Percentiles rank a stretch among this genome's conserved stretches.
Evolutionary conservation across 176 grass and related monocot species (phyloP).

Genomic region (Oryza rufipogon): DNA sequence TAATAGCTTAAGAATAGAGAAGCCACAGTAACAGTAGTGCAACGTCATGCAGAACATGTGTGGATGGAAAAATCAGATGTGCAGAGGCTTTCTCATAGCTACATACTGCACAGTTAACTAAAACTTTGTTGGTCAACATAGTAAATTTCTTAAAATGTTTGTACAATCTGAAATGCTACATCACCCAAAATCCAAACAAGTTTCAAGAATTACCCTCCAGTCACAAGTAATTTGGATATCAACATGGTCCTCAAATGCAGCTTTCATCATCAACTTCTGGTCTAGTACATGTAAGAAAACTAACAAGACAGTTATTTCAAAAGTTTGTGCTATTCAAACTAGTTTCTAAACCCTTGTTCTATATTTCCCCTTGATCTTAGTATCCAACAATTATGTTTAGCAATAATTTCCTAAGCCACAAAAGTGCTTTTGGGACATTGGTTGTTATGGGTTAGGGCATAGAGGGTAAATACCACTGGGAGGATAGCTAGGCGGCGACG

Average conservation of each 20-base stretch:
- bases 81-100: not conserved
- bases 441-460: too few relatives aligned
- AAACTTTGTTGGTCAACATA: not conserved
- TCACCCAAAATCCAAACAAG: not conserved
- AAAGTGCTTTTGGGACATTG: not conserved
- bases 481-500: too few relatives aligned
- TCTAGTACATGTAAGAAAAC: not conserved
- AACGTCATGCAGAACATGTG: conserved; percentile 29
- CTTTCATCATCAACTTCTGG: not conserved
- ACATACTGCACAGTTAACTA: not conserved
- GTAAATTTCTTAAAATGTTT: conserved; percentile 5
- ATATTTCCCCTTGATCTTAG: conserved; percentile 2
- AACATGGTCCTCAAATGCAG: not conserved
- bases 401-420: not conserved
- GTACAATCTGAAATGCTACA: not conserved
- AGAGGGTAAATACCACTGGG: too few relatives aligned
- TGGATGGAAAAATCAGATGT: not conserved
- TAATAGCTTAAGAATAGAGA: conserved; percentile 62
- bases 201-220: not conserved
- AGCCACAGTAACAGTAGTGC: conserved; percentile 29
- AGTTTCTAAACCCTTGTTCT: conserved; percentile 1
- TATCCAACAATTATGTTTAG: not conserved
- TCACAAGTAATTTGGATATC: not conserved
- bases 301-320: not conserved
- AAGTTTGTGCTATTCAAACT: not conserved